phyloP scores from a whole-genome alignment of 148 eudicot genomes.

The Spergularia marina region DNA sequence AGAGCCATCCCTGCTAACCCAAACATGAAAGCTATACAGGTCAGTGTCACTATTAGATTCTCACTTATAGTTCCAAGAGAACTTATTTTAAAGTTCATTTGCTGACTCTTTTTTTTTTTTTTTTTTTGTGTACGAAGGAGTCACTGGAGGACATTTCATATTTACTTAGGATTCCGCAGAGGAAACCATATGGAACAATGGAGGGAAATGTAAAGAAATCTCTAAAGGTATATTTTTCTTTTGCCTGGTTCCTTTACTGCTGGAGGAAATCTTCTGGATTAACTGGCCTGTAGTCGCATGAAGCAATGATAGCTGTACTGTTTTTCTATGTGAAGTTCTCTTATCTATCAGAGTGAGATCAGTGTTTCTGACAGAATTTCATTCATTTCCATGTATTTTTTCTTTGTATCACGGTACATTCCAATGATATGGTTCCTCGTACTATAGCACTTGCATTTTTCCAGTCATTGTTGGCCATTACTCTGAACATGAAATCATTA shows the following conservation, averaged over 20 bases:
- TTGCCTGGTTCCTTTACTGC: neutral
- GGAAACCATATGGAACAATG: conserved; percentile 97
- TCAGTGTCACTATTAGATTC: conserved; percentile 16
- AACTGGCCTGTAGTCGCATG: neutral
- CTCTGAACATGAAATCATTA: too few species aligned
- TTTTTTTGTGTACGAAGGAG: conserved; percentile 42
- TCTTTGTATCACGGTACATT: neutral
- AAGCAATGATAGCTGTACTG: neutral
- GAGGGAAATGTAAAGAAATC: conserved; percentile 96
- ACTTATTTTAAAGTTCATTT: neutral
- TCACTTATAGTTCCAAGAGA: neutral
- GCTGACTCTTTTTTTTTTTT: neutral
- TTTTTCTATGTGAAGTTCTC: neutral
- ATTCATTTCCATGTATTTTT: neutral
- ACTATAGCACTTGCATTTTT: neutral
- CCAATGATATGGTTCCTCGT: neutral
- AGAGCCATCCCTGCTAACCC: conserved; percentile 91
- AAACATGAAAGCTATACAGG: conserved; percentile 92
- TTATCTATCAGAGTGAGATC: neutral
- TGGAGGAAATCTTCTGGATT: neutral
- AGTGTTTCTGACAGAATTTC: neutral
- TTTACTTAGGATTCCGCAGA: conserved; percentile 93
- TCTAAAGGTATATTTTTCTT: conserved; percentile 56
- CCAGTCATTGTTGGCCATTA: neutral
- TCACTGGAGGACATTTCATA: conserved; percentile 90